These are phyloP conservation scores for Diplocarpon rosae DNA, from an alignment of 2,329 filamentous ascomycete genomes.

Conservation along the genomic window DNA sequence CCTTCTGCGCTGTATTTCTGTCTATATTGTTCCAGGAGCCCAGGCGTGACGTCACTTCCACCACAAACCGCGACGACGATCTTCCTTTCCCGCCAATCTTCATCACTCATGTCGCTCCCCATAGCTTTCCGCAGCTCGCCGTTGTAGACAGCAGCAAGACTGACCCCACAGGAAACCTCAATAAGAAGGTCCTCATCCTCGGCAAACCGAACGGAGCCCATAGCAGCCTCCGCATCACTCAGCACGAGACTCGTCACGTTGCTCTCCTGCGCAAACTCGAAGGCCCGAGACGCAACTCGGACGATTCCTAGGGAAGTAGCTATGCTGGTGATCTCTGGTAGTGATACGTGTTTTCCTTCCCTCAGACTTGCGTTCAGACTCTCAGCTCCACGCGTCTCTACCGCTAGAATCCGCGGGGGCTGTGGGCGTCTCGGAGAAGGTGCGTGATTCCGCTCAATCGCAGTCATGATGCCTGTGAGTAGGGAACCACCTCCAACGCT, in stretches of 20 bases:
- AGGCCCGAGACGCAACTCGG: slow-evolving; percentile 56
- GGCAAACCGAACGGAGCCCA: slow-evolving; percentile 64
- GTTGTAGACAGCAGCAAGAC: slow-evolving; percentile 57
- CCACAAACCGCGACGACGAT: slow-evolving; percentile 83
- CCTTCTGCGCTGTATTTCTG: slow-evolving; percentile 28
- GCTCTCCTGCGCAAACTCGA: slow-evolving; percentile 46
- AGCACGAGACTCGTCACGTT: slow-evolving; percentile 52
- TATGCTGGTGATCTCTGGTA: slow-evolving; percentile 62
- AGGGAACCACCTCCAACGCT: slow-evolving; percentile 73
- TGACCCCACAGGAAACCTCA: slow-evolving; percentile 77
- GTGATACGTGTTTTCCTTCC: slow-evolving; percentile 45
- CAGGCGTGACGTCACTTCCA: slow-evolving; percentile 54
- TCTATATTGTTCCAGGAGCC: slow-evolving; percentile 48
- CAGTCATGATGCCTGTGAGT: slow-evolving; percentile 58
- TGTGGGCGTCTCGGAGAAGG: slow-evolving; percentile 4
- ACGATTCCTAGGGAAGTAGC: slow-evolving; percentile 66
- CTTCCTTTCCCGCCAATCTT: slow-evolving; percentile 53
- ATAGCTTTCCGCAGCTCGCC: slow-evolving; percentile 50
- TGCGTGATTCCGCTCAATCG: slow-evolving; percentile 9
- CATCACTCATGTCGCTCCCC: slow-evolving; percentile 39
- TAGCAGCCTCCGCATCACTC: slow-evolving; percentile 66
- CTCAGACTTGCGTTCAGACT: slow-evolving; percentile 53
- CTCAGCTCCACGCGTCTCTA: slow-evolving; percentile 68
- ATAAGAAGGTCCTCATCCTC: slow-evolving; percentile 76
- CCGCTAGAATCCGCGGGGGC: slow-evolving; percentile 48